Evolutionary conservation across 306 rosid genomes (phyloP).

Genomic region (Quercus glauca): DNA sequence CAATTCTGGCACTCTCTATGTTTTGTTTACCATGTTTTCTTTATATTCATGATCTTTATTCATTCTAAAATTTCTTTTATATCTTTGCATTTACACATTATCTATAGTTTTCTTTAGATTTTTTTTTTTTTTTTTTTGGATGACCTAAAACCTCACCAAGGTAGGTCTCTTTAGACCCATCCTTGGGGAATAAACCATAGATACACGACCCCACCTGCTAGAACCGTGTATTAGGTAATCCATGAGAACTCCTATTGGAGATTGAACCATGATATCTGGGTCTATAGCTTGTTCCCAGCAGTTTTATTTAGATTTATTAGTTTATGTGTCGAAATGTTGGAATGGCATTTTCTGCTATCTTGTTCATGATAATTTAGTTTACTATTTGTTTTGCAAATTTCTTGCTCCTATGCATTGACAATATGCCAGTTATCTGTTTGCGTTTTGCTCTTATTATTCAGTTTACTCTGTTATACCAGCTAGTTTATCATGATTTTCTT

Average conservation of each 20-base stretch:
- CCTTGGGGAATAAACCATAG: too few species aligned
- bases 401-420: not conserved
- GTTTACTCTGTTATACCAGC: slow-evolving; percentile 14
- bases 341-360: not conserved
- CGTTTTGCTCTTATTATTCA: not conserved
- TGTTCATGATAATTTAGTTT: not conserved
- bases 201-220: too few species aligned
- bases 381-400: not conserved
- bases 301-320: not conserved
- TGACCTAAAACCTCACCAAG: too few species aligned
- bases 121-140: too few species aligned
- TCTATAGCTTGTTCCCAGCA: too few species aligned
- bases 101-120: not conserved
- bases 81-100: not conserved
- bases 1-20: not conserved
- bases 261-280: too few species aligned
- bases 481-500: slow-evolving; percentile 22
- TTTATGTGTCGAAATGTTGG: not conserved
- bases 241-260: too few species aligned
- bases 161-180: too few species aligned
- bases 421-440: not conserved
- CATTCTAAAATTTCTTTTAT: not conserved
- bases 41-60: not conserved
- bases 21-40: not conserved
- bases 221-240: too few species aligned